These are phyloP conservation scores for Lagenidium giganteum DNA, from an alignment of 352 stramenopile species.

Conservation along the genomic window DNA sequence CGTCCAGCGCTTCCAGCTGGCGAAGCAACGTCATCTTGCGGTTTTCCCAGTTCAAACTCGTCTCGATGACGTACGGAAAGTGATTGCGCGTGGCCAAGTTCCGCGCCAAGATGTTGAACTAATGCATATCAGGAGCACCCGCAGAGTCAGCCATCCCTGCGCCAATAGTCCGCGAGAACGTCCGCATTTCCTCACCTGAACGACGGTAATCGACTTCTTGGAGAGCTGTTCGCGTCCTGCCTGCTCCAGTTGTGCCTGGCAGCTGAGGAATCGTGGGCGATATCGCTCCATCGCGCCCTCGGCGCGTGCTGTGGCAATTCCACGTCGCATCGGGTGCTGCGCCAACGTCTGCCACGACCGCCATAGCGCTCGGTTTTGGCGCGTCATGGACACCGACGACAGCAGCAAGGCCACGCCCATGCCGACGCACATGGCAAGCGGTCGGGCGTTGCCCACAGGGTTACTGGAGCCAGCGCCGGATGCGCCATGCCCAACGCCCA, in stretches of 20 bases:
- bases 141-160: not conserved
- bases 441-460: conserved; percentile 12
- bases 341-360: conserved; percentile 27
- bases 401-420: conserved; percentile 71
- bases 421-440: conserved; percentile 53
- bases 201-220: conserved; percentile 68
- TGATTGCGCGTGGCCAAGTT: conserved; percentile 82
- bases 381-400: conserved; percentile 56
- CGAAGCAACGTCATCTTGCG: conserved; percentile 71
- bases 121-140: not conserved
- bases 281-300: conserved; percentile 2
- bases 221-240: conserved; percentile 23
- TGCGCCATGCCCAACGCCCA: too few relatives aligned
- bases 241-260: conserved; percentile 38
- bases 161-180: too few relatives aligned
- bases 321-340: not conserved
- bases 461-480: too few relatives aligned
- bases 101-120: conserved; percentile 84
- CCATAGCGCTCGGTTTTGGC: conserved; percentile 47
- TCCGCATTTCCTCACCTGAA: too few relatives aligned
- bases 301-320: too few relatives aligned
- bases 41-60: conserved; percentile 79
- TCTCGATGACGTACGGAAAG: conserved; percentile 83
- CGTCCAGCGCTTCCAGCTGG: conserved; percentile 70
- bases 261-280: conserved; percentile 32